These are phyloP conservation scores for Leccinum subgranulosum DNA, from an alignment of 768 basidiomycete genomes.

Conservation along the genomic window DNA sequence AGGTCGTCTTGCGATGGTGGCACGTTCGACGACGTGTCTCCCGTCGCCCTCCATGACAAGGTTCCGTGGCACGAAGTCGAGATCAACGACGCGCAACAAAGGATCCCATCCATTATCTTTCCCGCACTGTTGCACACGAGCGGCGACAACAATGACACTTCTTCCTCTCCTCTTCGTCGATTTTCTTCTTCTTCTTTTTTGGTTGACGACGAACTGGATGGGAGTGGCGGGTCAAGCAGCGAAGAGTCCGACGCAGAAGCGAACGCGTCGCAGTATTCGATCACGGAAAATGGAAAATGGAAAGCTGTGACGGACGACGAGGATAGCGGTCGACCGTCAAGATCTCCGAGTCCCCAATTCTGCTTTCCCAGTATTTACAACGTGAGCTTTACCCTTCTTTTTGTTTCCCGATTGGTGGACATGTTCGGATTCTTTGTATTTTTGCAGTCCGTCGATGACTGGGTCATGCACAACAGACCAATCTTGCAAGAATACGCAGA, in stretches of 20 bases:
- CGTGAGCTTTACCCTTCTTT: conserved; percentile 5
- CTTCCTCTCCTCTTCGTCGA: neutral
- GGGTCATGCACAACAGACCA: conserved; percentile 22
- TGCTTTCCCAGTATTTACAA: neutral
- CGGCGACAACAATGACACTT: neutral
- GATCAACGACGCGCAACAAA: neutral
- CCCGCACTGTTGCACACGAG: conserved; percentile 16
- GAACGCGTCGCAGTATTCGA: neutral
- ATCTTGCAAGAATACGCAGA: conserved; percentile 27
- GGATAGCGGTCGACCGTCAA: neutral
- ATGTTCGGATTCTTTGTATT: neutral
- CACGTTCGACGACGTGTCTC: conserved; percentile 10
- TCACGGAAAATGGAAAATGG: conserved; percentile 15
- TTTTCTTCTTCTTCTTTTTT: neutral
- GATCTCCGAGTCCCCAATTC: conserved; percentile 4
- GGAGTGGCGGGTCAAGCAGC: neutral
- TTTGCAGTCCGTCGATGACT: conserved; percentile 17
- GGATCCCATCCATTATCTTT: conserved; percentile 14
- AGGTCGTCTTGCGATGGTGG: neutral
- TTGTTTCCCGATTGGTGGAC: neutral
- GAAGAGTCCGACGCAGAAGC: neutral
- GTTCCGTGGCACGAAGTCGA: conserved; percentile 5
- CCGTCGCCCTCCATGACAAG: conserved; percentile 9
- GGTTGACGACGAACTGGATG: neutral
- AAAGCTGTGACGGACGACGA: neutral